Evolutionary conservation across 805 yeast species (phyloP), one percentile per base, ranked within the genome.

Genomic region (Lachancea mirantina): DNA sequence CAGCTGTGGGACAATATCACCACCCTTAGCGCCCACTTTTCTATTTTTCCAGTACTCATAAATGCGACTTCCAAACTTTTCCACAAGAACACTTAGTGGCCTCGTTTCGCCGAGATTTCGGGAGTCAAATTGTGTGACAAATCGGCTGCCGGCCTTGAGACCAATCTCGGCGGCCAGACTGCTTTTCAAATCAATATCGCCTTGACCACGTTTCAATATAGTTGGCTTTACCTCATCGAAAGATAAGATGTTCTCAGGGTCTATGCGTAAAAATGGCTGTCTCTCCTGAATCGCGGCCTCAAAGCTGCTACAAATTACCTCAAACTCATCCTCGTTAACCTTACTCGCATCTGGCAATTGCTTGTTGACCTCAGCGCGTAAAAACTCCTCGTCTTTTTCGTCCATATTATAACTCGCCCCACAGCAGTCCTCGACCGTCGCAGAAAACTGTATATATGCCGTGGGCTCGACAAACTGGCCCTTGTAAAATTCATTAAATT

Each of bases 361-460:
- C 7, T 59, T 49, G 23, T 65, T 55, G 34, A 70, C 68, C 34
- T 70, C 45, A 8, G 63, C 52, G 3, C 49, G 55, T 30, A 85
- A 59, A 49, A 80, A 89, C 37, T 57, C 73, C 20, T 77, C 94
- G 59, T 92, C 98, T 6, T 47, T 68, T 56, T 89, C 97, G 59
- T 92, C 97, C 82, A 92, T 75, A 58, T 78, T 78, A 59, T 88
- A 92, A 13, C 76, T 76, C 28, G 81, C 76, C 1, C 96, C 96
- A 13, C 76, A 68, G 14, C 94, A 83, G 54, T 92, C 97, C 51
- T 92, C 97, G n/a, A 89, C 92, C 0, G 96, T 89, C 4, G 95
- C 94, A 25, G 94, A 82, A 47, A 84, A 84, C 46, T 85, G 80
- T 36, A 92, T 83, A 54, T 87, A 89, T 8, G 82, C 67, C 14